Evolutionary conservation across 1,284 basidiomycete genomes (phyloP), one percentile per base, ranked within the genome.

Genomic region (Apiotrichum laibachii): DNA sequence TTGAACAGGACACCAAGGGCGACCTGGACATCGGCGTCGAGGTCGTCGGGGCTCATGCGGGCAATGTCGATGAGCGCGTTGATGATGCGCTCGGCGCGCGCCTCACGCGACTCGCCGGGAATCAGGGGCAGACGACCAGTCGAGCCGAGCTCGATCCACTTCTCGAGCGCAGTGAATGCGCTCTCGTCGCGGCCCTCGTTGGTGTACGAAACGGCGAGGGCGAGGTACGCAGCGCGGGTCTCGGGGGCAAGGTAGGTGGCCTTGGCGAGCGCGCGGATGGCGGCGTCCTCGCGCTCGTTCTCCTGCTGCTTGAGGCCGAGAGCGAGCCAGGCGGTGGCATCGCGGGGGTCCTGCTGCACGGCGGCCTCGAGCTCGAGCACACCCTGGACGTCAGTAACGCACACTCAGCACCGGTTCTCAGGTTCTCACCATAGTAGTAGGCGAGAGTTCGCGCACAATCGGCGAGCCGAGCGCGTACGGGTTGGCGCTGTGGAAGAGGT

Each of bases 291-390:
- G 22, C 94, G 86, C 77, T 99, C 95, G 75, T 96, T 97, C 78
- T 97, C 95, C 78, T 99, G 95, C 74, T 99, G 96, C 79, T 92
- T 95, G 49, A 99, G 87, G 31, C 96, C 95, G 48, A 99, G 86
- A 60, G 89, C 85, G 71, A 86, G 93, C 95, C 95, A 99, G 9
- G 88, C 88, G 40, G 79, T 70, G 0, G 89, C 86, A 63, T 89
- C 84, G 0, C 76, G 80, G 42, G 88, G 86, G 67, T 93, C 84
- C 45, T 83, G 83, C 72, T 96, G 91, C 11, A 96, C 92, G 10
- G 84, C 85, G 5, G 93, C 94, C 79, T 99, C 95, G 33, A 93
- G 83, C 75, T 94, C 90, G 18, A 98, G 82, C 8, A 93, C 85
- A 64, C 83, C 90, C 90, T 93, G 76, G 26, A 47, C 31, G 45